Percentiles rank a stretch among this genome's conserved stretches.
Evolutionary conservation across 495 filamentous ascomycete species (phyloP).

Genomic region (Sordaria brevicollis): DNA sequence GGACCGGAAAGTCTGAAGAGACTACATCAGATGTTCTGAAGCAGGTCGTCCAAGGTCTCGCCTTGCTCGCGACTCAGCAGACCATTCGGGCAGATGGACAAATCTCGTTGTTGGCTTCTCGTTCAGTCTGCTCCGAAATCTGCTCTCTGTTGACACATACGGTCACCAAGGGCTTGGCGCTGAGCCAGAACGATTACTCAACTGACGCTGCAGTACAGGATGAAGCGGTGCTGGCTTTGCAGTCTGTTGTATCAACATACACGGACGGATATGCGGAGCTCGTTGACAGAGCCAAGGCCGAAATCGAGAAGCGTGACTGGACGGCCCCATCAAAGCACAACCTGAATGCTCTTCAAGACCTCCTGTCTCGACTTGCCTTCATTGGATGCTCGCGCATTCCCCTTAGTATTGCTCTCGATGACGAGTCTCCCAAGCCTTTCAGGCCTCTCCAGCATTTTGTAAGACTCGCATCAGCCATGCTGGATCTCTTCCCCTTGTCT

Average conservation of each 20-base stretch:
- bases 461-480: conserved; percentile 7
- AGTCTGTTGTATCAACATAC: conserved; percentile 25
- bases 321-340: conserved; percentile 14
- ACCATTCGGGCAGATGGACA: conserved; percentile 7
- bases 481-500: conserved; percentile 19
- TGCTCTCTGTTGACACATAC: conserved; percentile 16
- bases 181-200: conserved; percentile 22
- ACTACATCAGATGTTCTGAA: conserved; percentile 23
- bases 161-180: conserved; percentile 11
- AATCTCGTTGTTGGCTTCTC: conserved; percentile 19
- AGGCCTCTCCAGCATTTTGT: conserved; percentile 20
- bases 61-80: conserved; percentile 26
- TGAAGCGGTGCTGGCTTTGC: conserved; percentile 28
- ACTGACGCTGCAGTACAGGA: conserved; percentile 23
- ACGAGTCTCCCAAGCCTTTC: neutral
- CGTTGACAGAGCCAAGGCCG: conserved; percentile 6
- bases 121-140: conserved; percentile 22
- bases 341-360: conserved; percentile 13
- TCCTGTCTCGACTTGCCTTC: conserved; percentile 21
- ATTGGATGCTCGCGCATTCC: conserved; percentile 26
- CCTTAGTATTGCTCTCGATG: conserved; percentile 1
- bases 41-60: conserved; percentile 29
- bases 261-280: conserved; percentile 22
- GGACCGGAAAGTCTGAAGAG: conserved; percentile 19
- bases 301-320: conserved; percentile 23